Base-by-base conservation (phyloP, 2,329 filamentous ascomycete genomes). In the Didymosphaeria variabile region DNA sequence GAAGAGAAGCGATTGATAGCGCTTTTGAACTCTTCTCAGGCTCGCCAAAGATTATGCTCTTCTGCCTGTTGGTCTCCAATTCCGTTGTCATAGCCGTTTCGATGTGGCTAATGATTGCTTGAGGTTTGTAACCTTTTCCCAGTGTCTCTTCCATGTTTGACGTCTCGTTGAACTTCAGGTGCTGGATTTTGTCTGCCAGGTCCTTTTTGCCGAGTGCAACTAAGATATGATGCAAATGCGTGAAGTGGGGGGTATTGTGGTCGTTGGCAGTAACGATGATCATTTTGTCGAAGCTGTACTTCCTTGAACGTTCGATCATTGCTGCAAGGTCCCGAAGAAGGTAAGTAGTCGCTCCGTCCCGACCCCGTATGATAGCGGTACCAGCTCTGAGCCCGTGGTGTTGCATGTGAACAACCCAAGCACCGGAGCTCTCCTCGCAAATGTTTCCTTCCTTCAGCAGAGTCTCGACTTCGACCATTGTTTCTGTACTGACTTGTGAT, bases 281-380 rank as follows among this genome's bases (percentile, higher is more conserved):
- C 90, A 93, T 91, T 74, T 91, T 87, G 79, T 93, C 90, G 69
- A 91, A 92, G 12, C 87, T 76, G 79, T 80, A 80, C 71, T 85
- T 84, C 23, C 88, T 82, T 51, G 86, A 80, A 58, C 91, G 87
- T 71, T 88, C 86, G 56, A 93, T 79, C 31, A 92, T 85, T 72
- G 93, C 90, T 67, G 88, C 90, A 64, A 94, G 90, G 76, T 94
- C 91, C 67, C 91, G 87, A 54, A 91, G 92, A 50, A 94, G 84
- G 74, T 94, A 94, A 36, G 92, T 85, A 44, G 90, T 90, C 13
- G 90, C 92, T 58, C 91, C 91, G 65, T 91, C 89, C 67, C 86
- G 87, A 80, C 92, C 91, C 66, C 89, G 86, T 60, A 93, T 85
- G 57, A 93, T 86, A 29, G 90, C 86, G 72, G 87, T 88, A 69